Percentiles rank a stretch among this genome's conserved stretches.
Conservation (phyloP, 225 moss, liverwort and hornwort species). For the Bryoerythrophyllum caledonicum region DNA sequence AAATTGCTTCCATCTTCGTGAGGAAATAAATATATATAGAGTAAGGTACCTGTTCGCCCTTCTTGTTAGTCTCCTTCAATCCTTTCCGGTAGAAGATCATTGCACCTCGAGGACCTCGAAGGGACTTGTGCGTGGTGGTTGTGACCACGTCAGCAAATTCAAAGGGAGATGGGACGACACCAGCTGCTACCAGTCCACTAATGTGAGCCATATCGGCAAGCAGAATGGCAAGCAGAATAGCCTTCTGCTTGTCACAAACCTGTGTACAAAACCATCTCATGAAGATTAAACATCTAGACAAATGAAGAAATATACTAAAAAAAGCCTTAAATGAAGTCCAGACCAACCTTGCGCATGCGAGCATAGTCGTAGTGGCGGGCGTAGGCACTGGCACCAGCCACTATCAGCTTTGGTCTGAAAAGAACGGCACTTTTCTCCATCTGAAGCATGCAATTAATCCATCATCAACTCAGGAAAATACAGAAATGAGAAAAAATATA, state of each 20-base stretch:
- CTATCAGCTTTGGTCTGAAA: slow-evolving; percentile 90
- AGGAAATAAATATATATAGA: neutral
- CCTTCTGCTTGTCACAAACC: slow-evolving; percentile 93
- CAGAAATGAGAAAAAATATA: neutral
- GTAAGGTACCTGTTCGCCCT: slow-evolving; percentile 69
- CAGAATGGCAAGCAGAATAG: slow-evolving; percentile 74
- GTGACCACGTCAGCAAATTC: slow-evolving; percentile 93
- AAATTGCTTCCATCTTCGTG: neutral
- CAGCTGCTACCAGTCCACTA: slow-evolving; percentile 92
- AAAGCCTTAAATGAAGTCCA: neutral
- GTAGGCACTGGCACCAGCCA: slow-evolving; percentile 96
- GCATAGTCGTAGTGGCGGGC: slow-evolving; percentile 91
- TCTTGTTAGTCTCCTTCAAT: slow-evolving; percentile 85
- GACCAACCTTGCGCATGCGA: slow-evolving; percentile 70
- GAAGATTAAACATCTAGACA: neutral
- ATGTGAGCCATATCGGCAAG: slow-evolving; percentile 98
- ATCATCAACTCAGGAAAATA: neutral
- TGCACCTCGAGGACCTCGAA: slow-evolving; percentile 91
- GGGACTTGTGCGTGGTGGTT: slow-evolving; percentile 93
- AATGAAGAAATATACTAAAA: neutral
- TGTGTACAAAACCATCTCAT: slow-evolving; percentile 24
- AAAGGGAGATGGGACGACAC: slow-evolving; percentile 89
- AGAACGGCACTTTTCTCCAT: slow-evolving; percentile 79
- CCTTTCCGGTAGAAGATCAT: slow-evolving; percentile 99
- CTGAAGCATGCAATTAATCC: slow-evolving; percentile 30